Evolutionary conservation across 2,329 filamentous ascomycete species (phyloP), one percentile per base, ranked within the genome.

Genomic region (Phialophora verrucosa): DNA sequence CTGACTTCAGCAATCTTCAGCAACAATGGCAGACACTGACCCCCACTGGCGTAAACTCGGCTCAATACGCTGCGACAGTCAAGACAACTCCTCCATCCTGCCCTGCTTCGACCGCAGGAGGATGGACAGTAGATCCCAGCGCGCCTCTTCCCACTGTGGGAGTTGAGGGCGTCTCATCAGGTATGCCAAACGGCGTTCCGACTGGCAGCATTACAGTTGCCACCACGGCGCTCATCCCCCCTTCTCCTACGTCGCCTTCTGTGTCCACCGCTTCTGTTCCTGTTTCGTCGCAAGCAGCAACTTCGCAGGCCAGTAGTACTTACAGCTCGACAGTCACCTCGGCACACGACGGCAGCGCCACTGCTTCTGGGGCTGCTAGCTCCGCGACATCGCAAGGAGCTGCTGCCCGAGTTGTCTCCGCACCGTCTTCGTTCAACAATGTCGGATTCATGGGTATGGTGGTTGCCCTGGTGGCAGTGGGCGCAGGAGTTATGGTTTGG

Each of bases 1-100:
- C 92, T 0, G 92, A 96, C 75, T 96, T 94, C 76, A 76, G 82
- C 72, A 95, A 95, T 76, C 84, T 96, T 66, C 88, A 89, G 80
- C 83, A 81, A 31, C 88, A 91, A 71, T 96, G 92, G 92, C 88
- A 88, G 6, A 90, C 86, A 3, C 80, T 92, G 61, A 85, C 81
- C 7, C 91, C 92, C 0, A 87, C 87, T 0, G 90, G 92, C 38
- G 84, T 94, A 50, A 83, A 84, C 50, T 84, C 84, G 59, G 84
- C 86, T 1, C 84, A 85, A 31, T 96, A 96, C 79, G 84, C 85
- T 25, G 83, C 88, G 5, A 84, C 85, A n/a, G 82, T 88, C 1
- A 83, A 80, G 1, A 80, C 83, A 10, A 87, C 86, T 0, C 85
- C 90, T 1, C 87, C 90, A 2, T 79, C 84, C 2, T 96, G 92